Conservation (phyloP, 1,139 yeast species). For the Meyerozyma sp. region DNA sequence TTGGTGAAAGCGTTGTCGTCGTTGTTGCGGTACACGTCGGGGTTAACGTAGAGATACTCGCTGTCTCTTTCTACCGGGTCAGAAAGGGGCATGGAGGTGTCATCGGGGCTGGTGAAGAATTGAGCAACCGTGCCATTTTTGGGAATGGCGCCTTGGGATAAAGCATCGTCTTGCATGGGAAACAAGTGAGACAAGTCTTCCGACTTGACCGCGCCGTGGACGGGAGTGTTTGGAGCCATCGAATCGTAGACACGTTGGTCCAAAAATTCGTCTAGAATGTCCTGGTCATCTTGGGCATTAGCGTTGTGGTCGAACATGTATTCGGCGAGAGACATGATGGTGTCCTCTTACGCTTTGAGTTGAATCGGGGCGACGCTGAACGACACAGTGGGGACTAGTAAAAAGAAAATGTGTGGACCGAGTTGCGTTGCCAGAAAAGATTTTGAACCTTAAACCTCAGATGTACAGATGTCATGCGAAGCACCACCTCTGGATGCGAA, state of each 20-base stretch:
- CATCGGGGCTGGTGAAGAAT: not conserved
- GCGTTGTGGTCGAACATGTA: conserved; percentile 5
- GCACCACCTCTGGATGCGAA: not conserved
- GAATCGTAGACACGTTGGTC: conserved; percentile 52
- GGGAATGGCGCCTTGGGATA: conserved; percentile 4
- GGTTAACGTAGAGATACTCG: conserved; percentile 1
- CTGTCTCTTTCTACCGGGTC: not conserved
- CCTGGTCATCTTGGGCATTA: conserved; percentile 26
- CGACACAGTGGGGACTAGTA: too few species aligned
- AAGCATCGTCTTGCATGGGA: conserved; percentile 7
- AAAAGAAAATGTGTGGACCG: not conserved
- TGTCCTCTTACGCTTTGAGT: not conserved
- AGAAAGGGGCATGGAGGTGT: not conserved
- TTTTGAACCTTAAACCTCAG: not conserved
- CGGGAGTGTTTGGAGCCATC: conserved; percentile 23
- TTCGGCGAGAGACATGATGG: conserved; percentile 7
- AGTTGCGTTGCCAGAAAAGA: not conserved
- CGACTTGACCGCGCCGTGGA: conserved; percentile 7
- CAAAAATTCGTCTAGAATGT: conserved; percentile 50
- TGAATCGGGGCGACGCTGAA: not conserved
- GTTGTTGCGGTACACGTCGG: conserved; percentile 2
- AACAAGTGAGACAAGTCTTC: conserved; percentile 7
- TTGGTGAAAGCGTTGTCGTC: conserved; percentile 12
- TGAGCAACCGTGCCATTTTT: conserved; percentile 1
- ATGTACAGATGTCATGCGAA: not conserved